A percentile compares a stretch with the other conserved stretches of the same genome.
Evolutionary conservation across 2,329 filamentous ascomycete genomes (phyloP).

Genomic region (Diaporthe sp.): DNA sequence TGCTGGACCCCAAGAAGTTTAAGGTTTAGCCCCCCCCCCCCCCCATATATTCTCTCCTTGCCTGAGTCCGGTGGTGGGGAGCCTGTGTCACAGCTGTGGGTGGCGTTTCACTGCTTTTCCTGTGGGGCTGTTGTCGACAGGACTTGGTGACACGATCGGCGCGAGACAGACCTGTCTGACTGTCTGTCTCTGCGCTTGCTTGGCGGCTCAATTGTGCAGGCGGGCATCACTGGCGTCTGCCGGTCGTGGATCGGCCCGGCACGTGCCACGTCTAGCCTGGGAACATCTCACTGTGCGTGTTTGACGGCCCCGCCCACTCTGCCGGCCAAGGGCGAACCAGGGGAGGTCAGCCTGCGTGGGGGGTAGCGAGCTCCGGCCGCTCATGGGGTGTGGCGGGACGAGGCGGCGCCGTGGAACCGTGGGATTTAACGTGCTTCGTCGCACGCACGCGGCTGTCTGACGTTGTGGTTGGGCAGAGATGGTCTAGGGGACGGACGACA

Average conservation of each 20-base stretch:
- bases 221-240: no score
- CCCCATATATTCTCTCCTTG: not conserved
- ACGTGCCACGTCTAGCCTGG: not conserved
- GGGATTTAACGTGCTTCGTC: not conserved
- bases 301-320: not conserved
- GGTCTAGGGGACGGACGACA: not conserved
- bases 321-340: not conserved
- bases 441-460: not conserved
- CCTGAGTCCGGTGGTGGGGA: not conserved
- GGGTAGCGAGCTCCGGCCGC: not conserved
- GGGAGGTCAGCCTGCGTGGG: conserved; percentile 6
- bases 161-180: not conserved
- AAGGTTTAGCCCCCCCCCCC: conserved; percentile 57
- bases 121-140: not conserved
- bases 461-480: not conserved
- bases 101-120: not conserved
- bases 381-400: not conserved
- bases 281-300: not conserved
- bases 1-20: conserved; percentile 77
- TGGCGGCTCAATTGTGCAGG: not conserved
- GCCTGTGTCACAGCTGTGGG: not conserved
- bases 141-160: not conserved
- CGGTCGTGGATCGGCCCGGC: not conserved
- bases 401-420: conserved; percentile 23
- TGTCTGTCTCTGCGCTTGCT: not conserved